Percentiles rank a stretch among this genome's conserved stretches.
Conservation (phyloP, 352 stramenopile genomes). For the Pythium pyrilobum region DNA sequence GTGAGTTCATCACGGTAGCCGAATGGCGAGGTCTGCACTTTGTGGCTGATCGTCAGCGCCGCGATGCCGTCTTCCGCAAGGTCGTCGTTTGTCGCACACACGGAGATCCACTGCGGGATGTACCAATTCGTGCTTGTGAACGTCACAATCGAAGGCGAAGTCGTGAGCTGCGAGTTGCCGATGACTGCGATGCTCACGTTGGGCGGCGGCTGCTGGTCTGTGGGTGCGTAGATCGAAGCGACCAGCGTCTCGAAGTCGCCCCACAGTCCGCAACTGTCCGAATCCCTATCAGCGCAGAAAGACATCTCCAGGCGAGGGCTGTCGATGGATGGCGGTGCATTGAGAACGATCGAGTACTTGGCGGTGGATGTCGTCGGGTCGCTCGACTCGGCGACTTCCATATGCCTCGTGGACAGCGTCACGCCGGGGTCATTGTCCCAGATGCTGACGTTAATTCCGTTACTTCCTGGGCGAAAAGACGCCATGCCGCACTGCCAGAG, state of each 20-base stretch:
- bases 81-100: constrained; percentile 40
- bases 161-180: constrained; percentile 34
- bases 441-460: constrained; percentile 50
- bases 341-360: constrained; percentile 61
- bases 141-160: constrained; percentile 52
- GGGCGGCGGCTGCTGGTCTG: background rate
- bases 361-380: background rate
- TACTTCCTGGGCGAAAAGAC: constrained; percentile 34
- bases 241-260: constrained; percentile 28
- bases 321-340: constrained; percentile 37
- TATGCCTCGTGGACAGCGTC: constrained; percentile 35
- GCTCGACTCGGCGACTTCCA: constrained; percentile 33
- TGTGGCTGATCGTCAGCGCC: constrained; percentile 42
- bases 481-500: constrained; percentile 65
- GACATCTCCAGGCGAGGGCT: constrained; percentile 10
- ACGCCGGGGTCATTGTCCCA: constrained; percentile 77
- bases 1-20: constrained; percentile 44
- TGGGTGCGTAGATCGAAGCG: constrained; percentile 26
- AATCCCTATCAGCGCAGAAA: constrained; percentile 27
- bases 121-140: constrained; percentile 66
- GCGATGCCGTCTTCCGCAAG: constrained; percentile 31
- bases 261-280: constrained; percentile 49
- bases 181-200: constrained; percentile 63
- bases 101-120: constrained; percentile 41
- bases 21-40: constrained; percentile 38